These are phyloP conservation scores for Dothistroma septosporum DNA, from an alignment of 2,329 filamentous ascomycete genomes.

Conservation along the genomic window DNA sequence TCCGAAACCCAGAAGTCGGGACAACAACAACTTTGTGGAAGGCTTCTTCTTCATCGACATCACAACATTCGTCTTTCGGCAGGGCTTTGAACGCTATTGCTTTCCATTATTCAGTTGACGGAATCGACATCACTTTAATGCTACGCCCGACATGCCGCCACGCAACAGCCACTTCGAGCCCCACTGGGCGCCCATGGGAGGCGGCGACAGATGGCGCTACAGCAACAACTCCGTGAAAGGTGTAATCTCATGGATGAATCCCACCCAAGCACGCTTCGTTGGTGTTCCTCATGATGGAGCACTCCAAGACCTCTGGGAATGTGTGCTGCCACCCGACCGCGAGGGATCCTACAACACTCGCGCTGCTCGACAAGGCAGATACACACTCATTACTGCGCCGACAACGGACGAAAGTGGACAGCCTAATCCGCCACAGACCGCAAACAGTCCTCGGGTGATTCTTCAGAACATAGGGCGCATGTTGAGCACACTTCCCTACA, in stretches of 20 bases:
- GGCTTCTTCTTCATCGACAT: not conserved
- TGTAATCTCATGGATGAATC: not conserved
- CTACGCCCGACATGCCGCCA: not conserved
- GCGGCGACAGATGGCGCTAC: not conserved
- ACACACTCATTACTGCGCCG: not conserved
- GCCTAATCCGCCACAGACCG: not conserved
- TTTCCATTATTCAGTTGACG: not conserved
- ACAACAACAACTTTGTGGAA: no score
- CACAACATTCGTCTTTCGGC: not conserved
- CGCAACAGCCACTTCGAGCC: not conserved
- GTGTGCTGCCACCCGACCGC: not conserved
- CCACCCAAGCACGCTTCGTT: not conserved
- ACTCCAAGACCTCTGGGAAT: not conserved
- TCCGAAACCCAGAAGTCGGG: no score
- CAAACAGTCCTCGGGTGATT: not conserved
- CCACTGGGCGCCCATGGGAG: not conserved
- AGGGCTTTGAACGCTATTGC: not conserved
- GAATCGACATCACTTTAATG: not conserved
- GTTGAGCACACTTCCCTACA: slow-evolving; percentile 38
- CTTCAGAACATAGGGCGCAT: slow-evolving; percentile 49
- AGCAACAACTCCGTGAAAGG: not conserved
- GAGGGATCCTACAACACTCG: not conserved
- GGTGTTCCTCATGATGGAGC: not conserved
- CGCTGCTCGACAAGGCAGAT: not conserved
- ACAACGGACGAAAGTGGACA: not conserved